Evolutionary conservation across 1,284 basidiomycete genomes (phyloP).

Genomic region (Ceratobasidium sp.): DNA sequence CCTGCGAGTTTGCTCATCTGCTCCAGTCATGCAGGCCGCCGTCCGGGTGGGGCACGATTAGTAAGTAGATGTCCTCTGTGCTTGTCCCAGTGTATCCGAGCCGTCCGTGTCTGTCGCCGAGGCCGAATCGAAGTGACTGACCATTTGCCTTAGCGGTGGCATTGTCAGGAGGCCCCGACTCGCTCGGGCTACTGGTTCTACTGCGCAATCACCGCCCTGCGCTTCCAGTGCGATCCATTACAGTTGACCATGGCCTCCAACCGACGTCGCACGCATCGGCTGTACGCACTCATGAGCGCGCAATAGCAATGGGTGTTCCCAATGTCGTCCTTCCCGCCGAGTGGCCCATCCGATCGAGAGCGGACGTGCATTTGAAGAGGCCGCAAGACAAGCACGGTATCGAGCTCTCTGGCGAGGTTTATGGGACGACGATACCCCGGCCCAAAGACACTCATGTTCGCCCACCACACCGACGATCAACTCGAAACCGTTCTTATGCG

Average conservation of each 20-base stretch:
- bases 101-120: too few relatives aligned
- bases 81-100: too few relatives aligned
- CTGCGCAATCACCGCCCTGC: slow-evolving; percentile 54
- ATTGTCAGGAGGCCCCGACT: slow-evolving; percentile 80
- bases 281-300: slow-evolving; percentile 53
- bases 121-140: too few relatives aligned
- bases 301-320: slow-evolving; percentile 55
- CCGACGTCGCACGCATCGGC: slow-evolving; percentile 62
- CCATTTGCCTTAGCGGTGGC: slow-evolving; percentile 61
- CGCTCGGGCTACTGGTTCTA: slow-evolving; percentile 73
- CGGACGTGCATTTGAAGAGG: slow-evolving; percentile 56
- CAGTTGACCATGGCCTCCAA: slow-evolving; percentile 73
- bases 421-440: slow-evolving; percentile 47
- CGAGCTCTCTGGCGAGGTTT: slow-evolving; percentile 60
- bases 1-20: slow-evolving; percentile 40
- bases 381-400: slow-evolving; percentile 66
- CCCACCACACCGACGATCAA: slow-evolving; percentile 80
- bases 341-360: slow-evolving; percentile 61
- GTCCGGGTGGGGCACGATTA: slow-evolving; percentile 39
- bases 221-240: slow-evolving; percentile 57
- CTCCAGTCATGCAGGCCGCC: slow-evolving; percentile 40
- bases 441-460: slow-evolving; percentile 61
- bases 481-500: slow-evolving; percentile 78
- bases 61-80: slow-evolving; percentile 30
- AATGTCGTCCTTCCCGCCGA: slow-evolving; percentile 58